Evolutionary conservation across 2,329 filamentous ascomycete genomes (phyloP), one percentile per base, ranked within the genome.

Genomic region (Aspergillus oerlinghausenensis): DNA sequence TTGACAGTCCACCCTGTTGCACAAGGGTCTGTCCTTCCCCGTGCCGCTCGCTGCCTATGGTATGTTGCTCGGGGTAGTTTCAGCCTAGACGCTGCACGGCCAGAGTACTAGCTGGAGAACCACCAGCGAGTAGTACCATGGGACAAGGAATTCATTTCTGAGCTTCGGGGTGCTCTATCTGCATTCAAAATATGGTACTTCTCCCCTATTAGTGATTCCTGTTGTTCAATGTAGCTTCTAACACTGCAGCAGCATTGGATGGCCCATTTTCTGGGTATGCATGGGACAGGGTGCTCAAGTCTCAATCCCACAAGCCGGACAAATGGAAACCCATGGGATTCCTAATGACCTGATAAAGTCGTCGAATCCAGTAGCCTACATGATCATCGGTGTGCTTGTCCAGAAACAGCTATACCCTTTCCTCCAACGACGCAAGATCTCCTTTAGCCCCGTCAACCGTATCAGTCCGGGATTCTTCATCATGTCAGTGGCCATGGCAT

Each of bases 271-370:
- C 51, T 63, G 57, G 55, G 29, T 61, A 10, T 61, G 62, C 52
- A 48, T 49, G 19, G 58, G 55, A 35, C 58, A 65, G 43, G 56
- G 42, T 4, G 50, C 54, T 55, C 65, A 65, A 47, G 69, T 70
- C 55, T 54, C 69, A 14, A 67, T 67, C 42, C 65, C 69, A 2
- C 70, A 72, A 75, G 87, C 85, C 28, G 79, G 81, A 4, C 84
- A 83, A 52, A 84, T 90, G 79, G 59, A 70, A 11, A 72, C 78
- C 3, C 69, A 78, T 55, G 79, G 79, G 42, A 71, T 82, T 3
- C 79, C 80, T 7, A 88, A 88, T 65, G 86, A 88, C 66, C 71
- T 88, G 8, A 72, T 88, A 25, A 73, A 76, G 54, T 82, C 85
- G 67, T 76, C 88, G 57, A 84, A 87, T 63, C 80, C 84, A 0